Conservation (phyloP, 179 eudicot genomes). For the Amaranthus tricolor region DNA sequence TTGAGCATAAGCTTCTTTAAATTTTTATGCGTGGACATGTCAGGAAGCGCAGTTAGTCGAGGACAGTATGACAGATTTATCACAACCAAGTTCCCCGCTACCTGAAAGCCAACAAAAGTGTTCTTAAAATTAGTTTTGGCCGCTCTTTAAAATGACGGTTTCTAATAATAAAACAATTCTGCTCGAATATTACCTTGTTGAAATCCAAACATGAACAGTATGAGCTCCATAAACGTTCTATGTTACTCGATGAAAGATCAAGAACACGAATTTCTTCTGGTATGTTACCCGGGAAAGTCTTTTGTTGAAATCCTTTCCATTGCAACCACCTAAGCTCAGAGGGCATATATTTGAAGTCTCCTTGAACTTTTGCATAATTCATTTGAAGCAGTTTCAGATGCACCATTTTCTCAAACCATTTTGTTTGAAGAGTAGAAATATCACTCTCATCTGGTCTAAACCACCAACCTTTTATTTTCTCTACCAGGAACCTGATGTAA, state of each 20-base stretch:
- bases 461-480: slow-evolving; percentile 19
- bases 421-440: slow-evolving; percentile 22
- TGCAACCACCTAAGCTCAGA: slow-evolving; percentile 55
- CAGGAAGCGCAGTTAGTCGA: slow-evolving; percentile 46
- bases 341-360: slow-evolving; percentile 44
- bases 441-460: slow-evolving; percentile 21
- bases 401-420: slow-evolving; percentile 36
- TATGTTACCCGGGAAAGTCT: slow-evolving; percentile 30
- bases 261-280: slow-evolving; percentile 51
- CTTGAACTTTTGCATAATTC: slow-evolving; percentile 39
- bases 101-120: slow-evolving; percentile 32
- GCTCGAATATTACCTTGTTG: slow-evolving; percentile 30
- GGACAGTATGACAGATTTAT: slow-evolving; percentile 45
- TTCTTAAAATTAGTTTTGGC: no score
- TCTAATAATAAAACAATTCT: background rate
- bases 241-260: slow-evolving; percentile 54
- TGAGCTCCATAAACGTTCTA: slow-evolving; percentile 38
- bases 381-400: slow-evolving; percentile 50
- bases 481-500: slow-evolving; percentile 26
- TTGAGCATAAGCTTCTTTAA: slow-evolving; percentile 53
- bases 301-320: slow-evolving; percentile 52
- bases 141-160: no score
- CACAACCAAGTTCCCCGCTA: slow-evolving; percentile 48
- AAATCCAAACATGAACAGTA: slow-evolving; percentile 15
- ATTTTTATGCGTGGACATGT: slow-evolving; percentile 43